A percentile compares a stretch with the other conserved stretches of the same genome.
Conservation (phyloP, 805 yeast genomes). For the Nakazawaea ishiwadae region DNA sequence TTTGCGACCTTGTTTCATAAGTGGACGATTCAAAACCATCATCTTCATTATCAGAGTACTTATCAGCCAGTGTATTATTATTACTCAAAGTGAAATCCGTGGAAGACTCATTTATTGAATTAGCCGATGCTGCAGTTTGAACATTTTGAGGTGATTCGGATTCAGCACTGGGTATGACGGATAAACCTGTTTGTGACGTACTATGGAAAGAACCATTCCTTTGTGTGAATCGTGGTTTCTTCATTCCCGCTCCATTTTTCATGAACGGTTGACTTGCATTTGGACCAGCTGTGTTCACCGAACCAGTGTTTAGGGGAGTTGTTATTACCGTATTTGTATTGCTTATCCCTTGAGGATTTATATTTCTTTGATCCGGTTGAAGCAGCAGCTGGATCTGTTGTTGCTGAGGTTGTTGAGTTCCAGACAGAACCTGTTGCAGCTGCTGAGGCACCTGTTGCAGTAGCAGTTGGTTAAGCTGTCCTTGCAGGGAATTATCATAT, state of each 20-base stretch:
- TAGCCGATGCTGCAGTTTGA: background rate
- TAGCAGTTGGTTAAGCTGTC: constrained; percentile 16
- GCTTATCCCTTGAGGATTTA: constrained; percentile 27
- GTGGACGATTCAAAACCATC: constrained; percentile 12
- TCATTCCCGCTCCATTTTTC: background rate
- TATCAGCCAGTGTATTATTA: background rate
- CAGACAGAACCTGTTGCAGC: constrained; percentile 15
- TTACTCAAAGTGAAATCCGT: constrained; percentile 2
- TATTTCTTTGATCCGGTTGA: no score
- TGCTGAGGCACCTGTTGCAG: constrained; percentile 18
- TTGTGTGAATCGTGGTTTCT: constrained; percentile 9
- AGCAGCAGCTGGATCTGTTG: no score
- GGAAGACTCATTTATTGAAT: constrained; percentile 1
- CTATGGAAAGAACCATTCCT: constrained; percentile 10
- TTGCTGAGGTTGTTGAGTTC: background rate
- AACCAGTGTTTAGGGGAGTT: background rate
- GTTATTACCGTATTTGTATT: constrained; percentile 1
- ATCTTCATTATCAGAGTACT: constrained; percentile 6
- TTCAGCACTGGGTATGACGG: background rate
- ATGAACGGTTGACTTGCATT: constrained; percentile 12
- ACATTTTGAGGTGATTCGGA: background rate
- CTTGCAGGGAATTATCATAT: constrained; percentile 52
- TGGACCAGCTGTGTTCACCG: constrained; percentile 1
- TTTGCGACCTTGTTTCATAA: constrained; percentile 9
- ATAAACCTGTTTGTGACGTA: background rate